Conservation (phyloP, 495 filamentous ascomycete species). For the Daldinia bambusicola region DNA sequence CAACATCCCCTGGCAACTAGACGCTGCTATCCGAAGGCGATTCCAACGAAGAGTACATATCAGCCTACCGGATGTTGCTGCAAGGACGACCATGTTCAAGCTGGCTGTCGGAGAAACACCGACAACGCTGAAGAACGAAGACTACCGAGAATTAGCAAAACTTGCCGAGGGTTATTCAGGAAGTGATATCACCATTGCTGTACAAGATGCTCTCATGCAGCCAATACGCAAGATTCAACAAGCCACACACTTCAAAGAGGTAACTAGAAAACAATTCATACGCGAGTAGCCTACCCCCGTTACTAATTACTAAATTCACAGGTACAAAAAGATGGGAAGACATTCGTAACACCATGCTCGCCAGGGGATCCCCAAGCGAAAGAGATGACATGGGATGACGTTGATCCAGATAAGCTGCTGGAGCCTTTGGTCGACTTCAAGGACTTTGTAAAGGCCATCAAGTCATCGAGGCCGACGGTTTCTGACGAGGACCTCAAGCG, state of each 20-base stretch:
- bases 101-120: conserved; percentile 90
- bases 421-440: conserved; percentile 88
- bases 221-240: conserved; percentile 97
- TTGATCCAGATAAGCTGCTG: conserved; percentile 82
- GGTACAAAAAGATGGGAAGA: conserved; percentile 75
- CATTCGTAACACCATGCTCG: conserved; percentile 91
- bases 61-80: conserved; percentile 85
- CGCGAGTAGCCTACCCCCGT: neutral
- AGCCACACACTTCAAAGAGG: conserved; percentile 97
- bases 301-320: conserved; percentile 49
- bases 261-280: conserved; percentile 50
- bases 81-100: conserved; percentile 97
- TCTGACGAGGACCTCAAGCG: conserved; percentile 81
- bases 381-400: conserved; percentile 93
- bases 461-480: conserved; percentile 86
- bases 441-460: conserved; percentile 95
- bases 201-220: conserved; percentile 98
- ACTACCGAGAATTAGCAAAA: conserved; percentile 81
- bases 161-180: conserved; percentile 94
- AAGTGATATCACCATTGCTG: conserved; percentile 94
- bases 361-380: conserved; percentile 85
- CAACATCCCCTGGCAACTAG: conserved; percentile 99
- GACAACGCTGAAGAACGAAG: conserved; percentile 79
- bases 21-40: conserved; percentile 95
- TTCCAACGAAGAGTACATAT: conserved; percentile 98